Evolutionary conservation across 805 yeast genomes (phyloP).

Genomic region (Kazachstania martiniae): DNA sequence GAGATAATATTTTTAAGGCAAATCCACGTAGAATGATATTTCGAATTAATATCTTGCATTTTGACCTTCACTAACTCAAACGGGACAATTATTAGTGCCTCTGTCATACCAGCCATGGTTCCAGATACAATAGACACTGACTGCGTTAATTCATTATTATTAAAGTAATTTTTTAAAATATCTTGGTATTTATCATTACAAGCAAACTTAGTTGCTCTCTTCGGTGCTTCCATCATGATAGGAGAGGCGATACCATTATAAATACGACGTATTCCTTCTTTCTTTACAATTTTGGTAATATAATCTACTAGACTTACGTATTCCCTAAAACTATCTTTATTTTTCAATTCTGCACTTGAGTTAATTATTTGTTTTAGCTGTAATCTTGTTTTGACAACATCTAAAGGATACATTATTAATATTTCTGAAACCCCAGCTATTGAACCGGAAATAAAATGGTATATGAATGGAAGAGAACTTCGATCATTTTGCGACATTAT

Average conservation of each 20-base stretch:
- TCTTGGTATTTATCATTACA: conserved; percentile 96
- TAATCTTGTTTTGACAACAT: conserved; percentile 93
- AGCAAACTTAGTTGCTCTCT: too few relatives aligned
- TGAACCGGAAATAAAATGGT: conserved; percentile 89
- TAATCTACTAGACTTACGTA: conserved; percentile 2
- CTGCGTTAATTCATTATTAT: conserved; percentile 59
- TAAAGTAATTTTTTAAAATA: conserved; percentile 62
- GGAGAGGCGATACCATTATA: too few relatives aligned
- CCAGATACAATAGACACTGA: conserved; percentile 81
- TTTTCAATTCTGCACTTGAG: conserved; percentile 32
- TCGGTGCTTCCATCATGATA: too few relatives aligned
- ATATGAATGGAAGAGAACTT: conserved; percentile 65
- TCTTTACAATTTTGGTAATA: too few relatives aligned
- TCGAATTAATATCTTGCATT: conserved; percentile 76
- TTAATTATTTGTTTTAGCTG: too few relatives aligned
- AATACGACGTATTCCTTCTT: too few relatives aligned
- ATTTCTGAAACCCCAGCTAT: conserved; percentile 96
- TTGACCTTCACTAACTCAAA: conserved; percentile 91
- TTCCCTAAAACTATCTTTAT: conserved; percentile 10
- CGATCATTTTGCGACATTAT: conserved; percentile 18
- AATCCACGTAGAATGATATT: conserved; percentile 73
- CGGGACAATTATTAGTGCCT: conserved; percentile 91
- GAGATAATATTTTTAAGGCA: conserved; percentile 62
- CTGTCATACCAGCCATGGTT: conserved; percentile 96
- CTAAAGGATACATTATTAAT: conserved; percentile 90